Percentiles rank a stretch among this genome's conserved stretches.
phyloP scores from a whole-genome alignment of 371 early-diverging fungal species.

The Mucor velutinosus region DNA sequence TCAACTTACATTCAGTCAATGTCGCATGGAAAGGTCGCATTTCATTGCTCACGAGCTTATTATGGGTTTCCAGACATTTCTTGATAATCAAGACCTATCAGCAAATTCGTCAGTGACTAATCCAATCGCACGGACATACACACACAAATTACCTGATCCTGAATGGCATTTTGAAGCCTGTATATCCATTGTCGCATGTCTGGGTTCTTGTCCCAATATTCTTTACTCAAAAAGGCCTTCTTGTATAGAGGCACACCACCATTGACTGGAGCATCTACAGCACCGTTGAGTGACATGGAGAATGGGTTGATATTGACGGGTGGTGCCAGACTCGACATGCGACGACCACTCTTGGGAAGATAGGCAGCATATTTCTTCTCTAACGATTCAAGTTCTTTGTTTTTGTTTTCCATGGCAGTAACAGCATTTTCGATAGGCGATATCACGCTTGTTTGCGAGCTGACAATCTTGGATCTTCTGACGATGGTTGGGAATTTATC shows the following conservation, averaged over 20 bases:
- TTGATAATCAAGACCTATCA: constrained; percentile 63
- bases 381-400: constrained; percentile 58
- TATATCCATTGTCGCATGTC: constrained; percentile 51
- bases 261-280: constrained; percentile 87
- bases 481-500: constrained; percentile 72
- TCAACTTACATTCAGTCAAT: constrained; percentile 64
- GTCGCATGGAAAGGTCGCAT: constrained; percentile 81
- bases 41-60: constrained; percentile 59
- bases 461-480: constrained; percentile 61
- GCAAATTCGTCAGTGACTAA: not conserved
- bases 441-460: constrained; percentile 52
- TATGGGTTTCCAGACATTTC: constrained; percentile 67
- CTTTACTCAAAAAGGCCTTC: constrained; percentile 65
- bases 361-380: constrained; percentile 55
- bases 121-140: not conserved
- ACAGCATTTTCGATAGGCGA: constrained; percentile 85
- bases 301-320: constrained; percentile 70
- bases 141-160: constrained; percentile 59
- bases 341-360: constrained; percentile 15
- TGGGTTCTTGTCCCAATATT: constrained; percentile 46
- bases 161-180: constrained; percentile 59
- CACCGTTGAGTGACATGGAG: constrained; percentile 82
- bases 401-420: constrained; percentile 71
- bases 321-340: not conserved
- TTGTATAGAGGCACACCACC: constrained; percentile 82